Evolutionary conservation across 306 rosid species (phyloP).

Genomic region (Parietaria judaica): DNA sequence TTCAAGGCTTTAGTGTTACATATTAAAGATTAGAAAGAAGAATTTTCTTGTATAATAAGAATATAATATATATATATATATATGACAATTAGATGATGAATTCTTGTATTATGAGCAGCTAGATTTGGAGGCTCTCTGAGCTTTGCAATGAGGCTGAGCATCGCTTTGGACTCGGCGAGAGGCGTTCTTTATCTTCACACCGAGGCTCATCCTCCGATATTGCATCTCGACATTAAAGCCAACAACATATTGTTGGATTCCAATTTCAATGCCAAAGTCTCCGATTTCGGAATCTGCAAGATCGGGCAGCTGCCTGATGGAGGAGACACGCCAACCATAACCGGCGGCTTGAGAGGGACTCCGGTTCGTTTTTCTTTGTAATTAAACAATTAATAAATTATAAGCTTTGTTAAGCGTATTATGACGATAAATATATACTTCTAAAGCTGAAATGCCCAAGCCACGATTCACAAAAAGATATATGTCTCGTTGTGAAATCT

Average conservation of each 20-base stretch:
- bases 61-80: not conserved
- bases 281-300: constrained; percentile 16
- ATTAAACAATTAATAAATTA: not conserved
- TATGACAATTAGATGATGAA: too few species aligned
- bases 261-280: constrained; percentile 16
- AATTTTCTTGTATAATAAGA: not conserved
- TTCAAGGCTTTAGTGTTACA: too few species aligned
- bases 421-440: too few species aligned
- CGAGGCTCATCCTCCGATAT: constrained; percentile 12
- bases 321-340: not conserved
- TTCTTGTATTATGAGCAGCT: not conserved
- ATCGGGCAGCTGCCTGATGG: not conserved
- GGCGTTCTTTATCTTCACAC: constrained; percentile 17
- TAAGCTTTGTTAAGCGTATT: not conserved
- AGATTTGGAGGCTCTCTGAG: constrained; percentile 12
- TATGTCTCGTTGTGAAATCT: too few species aligned
- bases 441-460: too few species aligned
- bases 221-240: constrained; percentile 14
- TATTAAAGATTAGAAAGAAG: too few species aligned
- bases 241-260: constrained; percentile 19
- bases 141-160: constrained; percentile 5
- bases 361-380: not conserved
- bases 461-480: too few species aligned
- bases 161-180: constrained; percentile 13
- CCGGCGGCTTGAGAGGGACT: constrained; percentile 14